Evolutionary conservation across 768 basidiomycete genomes (phyloP).

Genomic region (Pleurotus sapidus): DNA sequence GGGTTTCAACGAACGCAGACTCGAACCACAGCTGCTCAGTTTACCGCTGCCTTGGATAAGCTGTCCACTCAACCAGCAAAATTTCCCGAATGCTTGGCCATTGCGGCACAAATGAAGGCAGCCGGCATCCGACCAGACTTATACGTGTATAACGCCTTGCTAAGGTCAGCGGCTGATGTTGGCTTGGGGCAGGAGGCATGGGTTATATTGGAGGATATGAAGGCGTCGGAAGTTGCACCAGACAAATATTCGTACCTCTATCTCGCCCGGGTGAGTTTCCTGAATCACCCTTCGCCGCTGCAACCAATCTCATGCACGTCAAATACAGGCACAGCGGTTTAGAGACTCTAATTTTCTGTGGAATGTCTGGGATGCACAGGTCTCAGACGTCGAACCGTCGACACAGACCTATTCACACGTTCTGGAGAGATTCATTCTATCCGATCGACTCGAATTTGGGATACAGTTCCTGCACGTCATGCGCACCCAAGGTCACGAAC

Average conservation of each 20-base stretch:
- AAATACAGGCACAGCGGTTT: slow-evolving; percentile 43
- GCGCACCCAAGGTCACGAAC: slow-evolving; percentile 46
- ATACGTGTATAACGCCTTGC: slow-evolving; percentile 53
- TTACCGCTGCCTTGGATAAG: slow-evolving; percentile 24
- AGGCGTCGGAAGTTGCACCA: slow-evolving; percentile 43
- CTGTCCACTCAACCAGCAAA: slow-evolving; percentile 27
- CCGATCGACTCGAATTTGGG: slow-evolving; percentile 62
- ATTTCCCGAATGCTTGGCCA: slow-evolving; percentile 37
- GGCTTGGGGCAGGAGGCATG: slow-evolving; percentile 49
- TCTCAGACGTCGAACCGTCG: slow-evolving; percentile 46
- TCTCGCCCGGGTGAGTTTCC: slow-evolving; percentile 51
- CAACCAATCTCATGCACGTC: slow-evolving; percentile 11
- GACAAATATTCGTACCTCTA: slow-evolving; percentile 52
- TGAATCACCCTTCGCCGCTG: neutral
- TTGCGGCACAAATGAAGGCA: slow-evolving; percentile 58
- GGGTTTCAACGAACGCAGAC: slow-evolving; percentile 19
- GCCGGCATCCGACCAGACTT: slow-evolving; percentile 50
- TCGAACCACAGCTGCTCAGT: slow-evolving; percentile 21
- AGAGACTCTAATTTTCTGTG: slow-evolving; percentile 37
- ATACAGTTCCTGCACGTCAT: slow-evolving; percentile 61
- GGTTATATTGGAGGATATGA: slow-evolving; percentile 73
- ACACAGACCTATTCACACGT: slow-evolving; percentile 50
- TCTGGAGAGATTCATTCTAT: slow-evolving; percentile 41
- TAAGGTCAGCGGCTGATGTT: slow-evolving; percentile 44
- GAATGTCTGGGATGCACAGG: slow-evolving; percentile 56